Evolutionary conservation across 352 stramenopile species (phyloP).

Genomic region (Pythium angustatum): DNA sequence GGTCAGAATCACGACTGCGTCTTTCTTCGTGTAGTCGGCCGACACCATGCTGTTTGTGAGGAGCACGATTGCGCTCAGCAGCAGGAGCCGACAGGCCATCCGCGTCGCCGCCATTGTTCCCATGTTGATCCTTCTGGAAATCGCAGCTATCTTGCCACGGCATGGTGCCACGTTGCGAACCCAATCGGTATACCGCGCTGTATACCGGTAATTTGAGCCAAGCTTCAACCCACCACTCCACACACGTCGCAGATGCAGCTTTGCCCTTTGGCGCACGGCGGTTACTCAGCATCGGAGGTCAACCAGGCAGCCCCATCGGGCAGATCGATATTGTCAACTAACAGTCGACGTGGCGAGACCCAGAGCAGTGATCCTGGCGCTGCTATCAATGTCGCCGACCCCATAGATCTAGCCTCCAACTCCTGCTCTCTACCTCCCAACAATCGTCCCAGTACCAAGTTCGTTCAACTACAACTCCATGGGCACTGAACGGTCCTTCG

Average conservation of each 20-base stretch:
- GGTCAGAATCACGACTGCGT: constrained; percentile 70
- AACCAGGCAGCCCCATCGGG: no score
- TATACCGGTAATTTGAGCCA: neutral
- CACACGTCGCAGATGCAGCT: neutral
- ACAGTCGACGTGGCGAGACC: no score
- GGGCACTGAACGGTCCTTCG: no score
- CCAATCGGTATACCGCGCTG: constrained; percentile 4
- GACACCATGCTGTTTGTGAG: constrained; percentile 7
- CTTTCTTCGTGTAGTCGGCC: constrained; percentile 50
- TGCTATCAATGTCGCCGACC: no score
- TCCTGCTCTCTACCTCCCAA: no score
- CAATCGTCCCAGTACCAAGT: no score
- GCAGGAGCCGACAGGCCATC: neutral
- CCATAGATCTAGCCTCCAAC: no score
- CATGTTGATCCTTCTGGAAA: constrained; percentile 2
- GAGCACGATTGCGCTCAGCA: constrained; percentile 12
- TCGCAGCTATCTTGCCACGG: neutral
- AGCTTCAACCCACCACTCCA: neutral
- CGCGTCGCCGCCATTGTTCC: neutral
- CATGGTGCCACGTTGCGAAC: constrained; percentile 20
- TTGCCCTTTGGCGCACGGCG: neutral
- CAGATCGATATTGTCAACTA: no score
- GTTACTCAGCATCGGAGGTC: neutral
- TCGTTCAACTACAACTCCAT: no score
- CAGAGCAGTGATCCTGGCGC: no score